A percentile compares a stretch with the other conserved stretches of the same genome.
phyloP scores from a whole-genome alignment of 1,284 basidiomycete genomes.

The Heterobasidion occidentale region DNA sequence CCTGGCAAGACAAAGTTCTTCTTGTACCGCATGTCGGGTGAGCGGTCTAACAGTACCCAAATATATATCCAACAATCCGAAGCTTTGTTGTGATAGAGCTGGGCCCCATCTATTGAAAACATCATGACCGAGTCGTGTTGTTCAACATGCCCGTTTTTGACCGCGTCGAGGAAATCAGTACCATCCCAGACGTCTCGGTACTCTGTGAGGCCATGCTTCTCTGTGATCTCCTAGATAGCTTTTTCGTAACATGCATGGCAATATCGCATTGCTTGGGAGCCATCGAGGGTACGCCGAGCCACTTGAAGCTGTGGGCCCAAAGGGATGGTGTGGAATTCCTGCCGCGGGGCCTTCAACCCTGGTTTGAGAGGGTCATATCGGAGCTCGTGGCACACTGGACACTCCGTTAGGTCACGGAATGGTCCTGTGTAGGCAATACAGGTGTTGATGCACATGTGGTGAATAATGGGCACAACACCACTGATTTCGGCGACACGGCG shows the following conservation, averaged over 20 bases:
- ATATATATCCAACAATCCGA: conserved; percentile 17
- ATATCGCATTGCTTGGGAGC: conserved; percentile 12
- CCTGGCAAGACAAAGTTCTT: conserved; percentile 8
- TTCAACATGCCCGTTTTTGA: background rate
- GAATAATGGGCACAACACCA: conserved; percentile 20
- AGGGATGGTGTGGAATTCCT: conserved; percentile 14
- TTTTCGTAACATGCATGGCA: background rate
- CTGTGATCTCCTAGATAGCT: conserved; percentile 2
- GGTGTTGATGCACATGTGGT: conserved; percentile 27
- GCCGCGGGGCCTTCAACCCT: background rate
- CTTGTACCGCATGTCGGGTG: conserved; percentile 14
- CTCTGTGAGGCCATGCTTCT: background rate
- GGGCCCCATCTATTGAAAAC: conserved; percentile 15
- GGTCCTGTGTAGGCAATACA: conserved; percentile 29
- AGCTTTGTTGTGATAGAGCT: conserved; percentile 14
- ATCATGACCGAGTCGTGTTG: conserved; percentile 10
- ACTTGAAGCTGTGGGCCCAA: conserved; percentile 20
- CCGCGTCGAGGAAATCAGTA: background rate
- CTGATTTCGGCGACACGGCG: conserved; percentile 14
- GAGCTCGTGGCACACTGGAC: conserved; percentile 15
- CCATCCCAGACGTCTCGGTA: conserved; percentile 4
- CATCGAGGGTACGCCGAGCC: conserved; percentile 5
- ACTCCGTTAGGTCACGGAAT: conserved; percentile 13
- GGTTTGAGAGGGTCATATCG: conserved; percentile 7
- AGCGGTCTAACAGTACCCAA: conserved; percentile 12